Evolutionary conservation across 139 green algal species (phyloP).

Genomic region (Mesotaenium endlicherianum): DNA sequence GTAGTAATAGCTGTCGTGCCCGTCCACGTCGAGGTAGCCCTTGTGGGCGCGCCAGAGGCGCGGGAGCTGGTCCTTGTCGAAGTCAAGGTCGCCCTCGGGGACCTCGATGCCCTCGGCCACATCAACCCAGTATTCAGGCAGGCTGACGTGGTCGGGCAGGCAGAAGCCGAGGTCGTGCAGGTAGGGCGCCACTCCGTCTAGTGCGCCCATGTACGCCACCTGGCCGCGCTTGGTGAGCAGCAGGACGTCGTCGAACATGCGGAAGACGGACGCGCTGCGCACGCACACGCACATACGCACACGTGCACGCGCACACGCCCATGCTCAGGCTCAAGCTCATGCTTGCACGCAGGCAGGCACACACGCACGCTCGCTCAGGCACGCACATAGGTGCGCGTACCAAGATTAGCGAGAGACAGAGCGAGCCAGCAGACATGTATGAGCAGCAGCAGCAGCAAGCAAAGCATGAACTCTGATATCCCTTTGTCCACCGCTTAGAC

Average conservation of each 20-base stretch:
- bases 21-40: background rate
- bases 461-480: too few relatives aligned
- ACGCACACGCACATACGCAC: too few relatives aligned
- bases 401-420: too few relatives aligned
- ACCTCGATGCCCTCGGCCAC: slow-evolving; percentile 7
- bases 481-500: too few relatives aligned
- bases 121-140: background rate
- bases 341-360: too few relatives aligned
- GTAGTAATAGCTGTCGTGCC: background rate
- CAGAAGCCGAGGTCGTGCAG: background rate
- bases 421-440: too few relatives aligned
- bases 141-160: background rate
- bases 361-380: too few relatives aligned
- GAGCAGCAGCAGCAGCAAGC: too few relatives aligned
- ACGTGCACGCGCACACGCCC: too few relatives aligned
- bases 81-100: background rate
- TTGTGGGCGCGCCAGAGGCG: background rate
- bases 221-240: slow-evolving; percentile 11
- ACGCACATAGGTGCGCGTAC: too few relatives aligned
- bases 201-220: background rate
- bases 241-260: slow-evolving; percentile 30
- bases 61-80: slow-evolving; percentile 4
- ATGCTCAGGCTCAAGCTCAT: too few relatives aligned
- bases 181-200: slow-evolving; percentile 23
- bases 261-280: slow-evolving; percentile 15